Base-by-base conservation (phyloP, 23 red algal genomes). In the Agarophyton chilense region DNA sequence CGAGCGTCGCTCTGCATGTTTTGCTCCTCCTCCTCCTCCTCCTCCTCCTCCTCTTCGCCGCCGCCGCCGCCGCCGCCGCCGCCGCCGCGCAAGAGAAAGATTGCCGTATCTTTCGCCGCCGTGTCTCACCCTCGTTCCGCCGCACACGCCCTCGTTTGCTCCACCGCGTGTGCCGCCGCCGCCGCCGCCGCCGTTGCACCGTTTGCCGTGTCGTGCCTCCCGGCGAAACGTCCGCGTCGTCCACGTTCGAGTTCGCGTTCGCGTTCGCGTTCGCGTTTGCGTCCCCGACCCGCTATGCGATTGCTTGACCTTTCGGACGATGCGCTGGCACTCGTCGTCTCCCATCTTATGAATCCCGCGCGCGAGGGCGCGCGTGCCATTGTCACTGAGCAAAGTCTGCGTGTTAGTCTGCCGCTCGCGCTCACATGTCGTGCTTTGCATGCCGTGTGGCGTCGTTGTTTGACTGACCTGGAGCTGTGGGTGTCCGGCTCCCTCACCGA, bases 381-480 rank as follows among this genome's bases (percentile, higher is more conserved):
- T 38, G 60, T 89, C 53, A 89, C 85, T 9, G 73, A 78, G 28
- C 57, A 79, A 22, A 79, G 85, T 44, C 46, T 89, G 46, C 67
- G 60, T 12, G 85, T 71, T 13, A 78, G 71, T 67, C 85, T 89
- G 73, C 85, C 85, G 28, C 73, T 89, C 1, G 85, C 85, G 36
- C 67, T 52, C 12, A 89, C 85, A 1, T 89, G 85, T 21, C 85
- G 52, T 40, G 47, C 85, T 18, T 29, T 79, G 36, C 60, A 89
- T 28, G 34, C 67, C 33, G 54, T 89, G 44, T 89, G 85, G 85
- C 67, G 85, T 11, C 73, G 55, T 17, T 78, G 63, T 22, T 64
- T 89, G 70, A 66, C 67, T 16, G 73, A 89, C 73, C 70, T 89
- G 31, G 85, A 89, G 70, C 55, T 89, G 24, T 78, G 85, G 70